A percentile compares a stretch with the other conserved stretches of the same genome.
Evolutionary conservation across 2,329 filamentous ascomycete species (phyloP).

Genomic region (Atkinsonella texensis): DNA sequence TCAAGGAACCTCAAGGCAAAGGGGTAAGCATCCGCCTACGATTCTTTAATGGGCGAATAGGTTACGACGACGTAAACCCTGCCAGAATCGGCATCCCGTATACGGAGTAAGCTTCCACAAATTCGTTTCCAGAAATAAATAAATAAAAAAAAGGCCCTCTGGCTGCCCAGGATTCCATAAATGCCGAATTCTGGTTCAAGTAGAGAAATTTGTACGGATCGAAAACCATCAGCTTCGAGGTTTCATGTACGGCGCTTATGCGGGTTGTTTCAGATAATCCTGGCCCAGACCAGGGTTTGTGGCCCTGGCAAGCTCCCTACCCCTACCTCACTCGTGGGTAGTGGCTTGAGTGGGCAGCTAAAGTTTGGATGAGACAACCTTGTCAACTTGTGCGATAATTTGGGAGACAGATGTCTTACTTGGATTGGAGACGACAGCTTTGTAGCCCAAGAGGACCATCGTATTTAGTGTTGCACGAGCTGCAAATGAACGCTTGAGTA

Average conservation of each 20-base stretch:
- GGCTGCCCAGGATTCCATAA: background rate
- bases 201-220: conserved; percentile 1
- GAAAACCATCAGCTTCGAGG: background rate
- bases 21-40: no score
- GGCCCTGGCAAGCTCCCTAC: no score
- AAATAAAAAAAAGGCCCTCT: no score
- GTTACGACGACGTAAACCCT: no score
- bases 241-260: background rate
- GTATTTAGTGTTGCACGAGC: background rate
- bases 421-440: background rate
- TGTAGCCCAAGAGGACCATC: background rate
- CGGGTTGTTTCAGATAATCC: conserved; percentile 5
- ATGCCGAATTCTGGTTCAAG: background rate
- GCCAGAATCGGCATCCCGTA: background rate
- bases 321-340: background rate
- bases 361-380: background rate
- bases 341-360: no score
- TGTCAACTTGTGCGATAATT: background rate
- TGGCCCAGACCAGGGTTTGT: conserved; percentile 1
- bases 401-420: conserved; percentile 3
- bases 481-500: background rate
- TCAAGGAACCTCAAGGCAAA: no score
- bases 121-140: no score
- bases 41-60: no score
- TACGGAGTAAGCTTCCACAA: no score